These are phyloP conservation scores for Scutellaria minor DNA, from an alignment of 257 asterid species.

Conservation along the genomic window DNA sequence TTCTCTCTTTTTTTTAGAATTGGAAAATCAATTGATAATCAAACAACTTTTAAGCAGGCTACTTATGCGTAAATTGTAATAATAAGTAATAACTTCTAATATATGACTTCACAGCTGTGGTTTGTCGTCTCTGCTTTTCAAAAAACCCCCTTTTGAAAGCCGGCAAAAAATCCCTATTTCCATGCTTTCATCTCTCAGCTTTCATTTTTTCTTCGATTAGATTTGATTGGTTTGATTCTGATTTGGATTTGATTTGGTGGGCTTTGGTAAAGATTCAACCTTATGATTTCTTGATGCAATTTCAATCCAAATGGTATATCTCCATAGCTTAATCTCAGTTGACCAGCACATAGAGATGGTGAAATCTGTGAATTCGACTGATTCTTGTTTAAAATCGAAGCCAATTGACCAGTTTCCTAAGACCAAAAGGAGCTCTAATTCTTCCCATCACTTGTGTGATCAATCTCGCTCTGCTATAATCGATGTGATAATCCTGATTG, in stretches of 20 bases:
- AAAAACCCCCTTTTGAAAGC: slow-evolving; percentile 31
- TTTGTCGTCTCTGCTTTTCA: slow-evolving; percentile 35
- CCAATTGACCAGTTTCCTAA: slow-evolving; percentile 59
- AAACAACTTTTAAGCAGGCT: neutral
- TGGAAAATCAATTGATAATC: too few species aligned
- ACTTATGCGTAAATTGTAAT: neutral
- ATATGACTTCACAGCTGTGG: slow-evolving; percentile 31
- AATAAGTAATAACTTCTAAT: slow-evolving; percentile 14
- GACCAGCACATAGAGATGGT: slow-evolving; percentile 68
- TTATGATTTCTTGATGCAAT: slow-evolving; percentile 37
- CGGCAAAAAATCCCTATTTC: slow-evolving; percentile 27
- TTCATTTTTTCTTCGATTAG: neutral
- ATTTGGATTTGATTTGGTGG: slow-evolving; percentile 39
- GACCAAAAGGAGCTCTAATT: slow-evolving; percentile 39
- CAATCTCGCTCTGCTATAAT: slow-evolving; percentile 67
- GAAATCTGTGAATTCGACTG: slow-evolving; percentile 61
- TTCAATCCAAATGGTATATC: slow-evolving; percentile 77
- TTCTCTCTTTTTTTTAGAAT: neutral
- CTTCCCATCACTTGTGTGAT: slow-evolving; percentile 64
- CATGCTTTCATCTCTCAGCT: neutral
- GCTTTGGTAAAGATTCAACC: slow-evolving; percentile 46
- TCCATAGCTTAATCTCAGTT: slow-evolving; percentile 53
- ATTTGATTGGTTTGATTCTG: slow-evolving; percentile 39
- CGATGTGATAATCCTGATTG: slow-evolving; percentile 73
- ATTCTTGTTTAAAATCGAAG: slow-evolving; percentile 54